These are phyloP conservation scores for Escallonia rubra DNA, from an alignment of 129 eudicot genomes.

Conservation along the genomic window DNA sequence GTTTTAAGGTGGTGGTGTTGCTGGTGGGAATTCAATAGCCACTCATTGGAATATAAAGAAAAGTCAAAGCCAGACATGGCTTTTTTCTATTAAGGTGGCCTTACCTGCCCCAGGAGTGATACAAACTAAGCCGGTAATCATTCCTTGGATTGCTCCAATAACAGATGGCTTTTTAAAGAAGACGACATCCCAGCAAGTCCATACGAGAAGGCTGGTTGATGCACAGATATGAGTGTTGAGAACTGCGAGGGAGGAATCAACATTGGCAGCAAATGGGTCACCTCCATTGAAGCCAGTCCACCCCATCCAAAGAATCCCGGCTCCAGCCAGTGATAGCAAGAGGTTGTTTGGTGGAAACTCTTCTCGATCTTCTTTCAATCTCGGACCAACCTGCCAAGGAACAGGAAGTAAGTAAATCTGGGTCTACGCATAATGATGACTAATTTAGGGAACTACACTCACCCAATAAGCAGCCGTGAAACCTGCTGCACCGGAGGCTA, in stretches of 20 bases:
- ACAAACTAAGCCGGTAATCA: constrained; percentile 16
- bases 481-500: constrained; percentile 15
- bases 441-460: not conserved
- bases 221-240: constrained; percentile 20
- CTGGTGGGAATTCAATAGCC: no score
- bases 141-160: constrained; percentile 17
- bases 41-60: no score
- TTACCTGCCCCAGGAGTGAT: constrained; percentile 22
- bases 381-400: constrained; percentile 13
- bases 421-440: not conserved
- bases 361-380: constrained; percentile 12
- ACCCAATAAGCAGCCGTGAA: constrained; percentile 21
- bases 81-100: not conserved
- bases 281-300: constrained; percentile 21
- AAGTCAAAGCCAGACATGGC: not conserved
- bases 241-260: constrained; percentile 15
- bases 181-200: constrained; percentile 14
- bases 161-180: constrained; percentile 23
- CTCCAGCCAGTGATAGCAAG: constrained; percentile 15
- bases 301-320: constrained; percentile 19
- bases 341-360: constrained; percentile 21
- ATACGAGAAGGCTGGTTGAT: constrained; percentile 15
- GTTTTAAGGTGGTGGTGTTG: no score
- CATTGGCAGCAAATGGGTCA: constrained; percentile 15
- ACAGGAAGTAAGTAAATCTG: no score